phyloP scores from a whole-genome alignment of 2,329 filamentous ascomycete genomes.

The Metarhizium anisopliae region DNA sequence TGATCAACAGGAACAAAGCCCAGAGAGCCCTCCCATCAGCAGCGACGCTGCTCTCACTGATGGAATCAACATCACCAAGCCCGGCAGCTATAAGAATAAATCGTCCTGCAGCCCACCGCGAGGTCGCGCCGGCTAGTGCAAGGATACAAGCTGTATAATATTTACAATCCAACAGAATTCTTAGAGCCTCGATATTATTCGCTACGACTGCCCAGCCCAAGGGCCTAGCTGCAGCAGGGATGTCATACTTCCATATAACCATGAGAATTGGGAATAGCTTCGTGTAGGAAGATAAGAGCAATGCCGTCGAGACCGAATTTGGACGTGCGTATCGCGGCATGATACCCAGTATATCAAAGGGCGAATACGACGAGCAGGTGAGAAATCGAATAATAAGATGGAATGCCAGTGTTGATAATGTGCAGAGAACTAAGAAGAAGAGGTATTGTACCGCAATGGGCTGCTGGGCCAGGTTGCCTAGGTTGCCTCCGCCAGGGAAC shows the following conservation, averaged over 20 bases:
- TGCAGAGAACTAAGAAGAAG: conserved; percentile 77
- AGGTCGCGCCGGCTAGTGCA: conserved; percentile 67
- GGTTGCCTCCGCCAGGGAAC: conserved; percentile 34
- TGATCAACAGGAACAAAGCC: conserved; percentile 42
- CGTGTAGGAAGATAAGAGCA: conserved; percentile 72
- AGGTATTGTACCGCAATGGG: conserved; percentile 75
- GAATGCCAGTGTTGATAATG: conserved; percentile 74
- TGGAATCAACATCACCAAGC: conserved; percentile 51
- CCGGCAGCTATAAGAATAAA: conserved; percentile 63
- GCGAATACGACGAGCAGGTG: conserved; percentile 54
- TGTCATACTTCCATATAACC: conserved; percentile 94
- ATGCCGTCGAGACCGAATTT: conserved; percentile 69
- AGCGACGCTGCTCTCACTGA: conserved; percentile 43
- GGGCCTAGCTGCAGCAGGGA: conserved; percentile 65
- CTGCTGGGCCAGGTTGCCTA: conserved; percentile 51
- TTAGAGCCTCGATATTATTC: conserved; percentile 93
- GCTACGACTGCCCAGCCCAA: conserved; percentile 83
- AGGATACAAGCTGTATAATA: conserved; percentile 70
- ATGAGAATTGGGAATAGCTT: conserved; percentile 95
- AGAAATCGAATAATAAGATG: conserved; percentile 81
- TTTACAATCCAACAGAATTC: conserved; percentile 85
- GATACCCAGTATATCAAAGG: conserved; percentile 37
- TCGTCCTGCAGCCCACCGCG: conserved; percentile 66
- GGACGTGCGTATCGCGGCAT: conserved; percentile 63
- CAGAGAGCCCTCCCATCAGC: conserved; percentile 52